Evolutionary conservation across 192 early-diverging fungal genomes (phyloP), one percentile per base, ranked within the genome.

Genomic region (Jimgerdemannia lactiflua): DNA sequence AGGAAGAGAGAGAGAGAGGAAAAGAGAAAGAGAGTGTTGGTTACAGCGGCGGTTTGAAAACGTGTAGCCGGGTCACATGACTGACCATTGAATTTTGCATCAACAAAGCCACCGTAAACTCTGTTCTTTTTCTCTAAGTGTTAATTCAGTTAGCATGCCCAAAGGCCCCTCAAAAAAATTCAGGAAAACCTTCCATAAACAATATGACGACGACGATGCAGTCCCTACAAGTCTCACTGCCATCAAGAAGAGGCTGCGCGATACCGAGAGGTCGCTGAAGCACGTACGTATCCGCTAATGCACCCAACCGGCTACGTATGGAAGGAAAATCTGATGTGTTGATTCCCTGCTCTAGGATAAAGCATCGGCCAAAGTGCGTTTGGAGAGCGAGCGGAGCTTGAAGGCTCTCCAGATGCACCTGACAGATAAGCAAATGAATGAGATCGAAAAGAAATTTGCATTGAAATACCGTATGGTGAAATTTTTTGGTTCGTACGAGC

Each of bases 381-480:
- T 78, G 14, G 79, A 81, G 19, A 64, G 76, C 41, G 82, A 85
- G 75, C 44, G 84, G 49, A 74, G 76, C 14, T 72, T 87, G 18
- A 84, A 81, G 71, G 80, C 82, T n/a, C 75, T 81, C 42, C 81
- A 87, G 29, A 66, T 85, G 10, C 78, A 77, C 63, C 72, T 80
- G 41, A 77, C 78, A 9, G 86, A 87, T 39, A 83, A 80, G 71
- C 71, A 78, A 67, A 76, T 83, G 19, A 73, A 83, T 39, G 77
- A 81, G 44, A 77, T 70, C 20, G 86, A 87, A 65, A 75, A 80
- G 54, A 80, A 80, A 66, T 80, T 85, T 78, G 70, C 73, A 11
- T 75, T 74, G 10, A 85, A 84, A 63, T 87, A 87, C 71, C 83
- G 81, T 44, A 83, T 79, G 78, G 70, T 87, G 72, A 83, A 82